Percentiles rank a stretch among this genome's conserved stretches.
phyloP scores from a whole-genome alignment of 345 rosid species.

The Lepidium aucheri region DNA sequence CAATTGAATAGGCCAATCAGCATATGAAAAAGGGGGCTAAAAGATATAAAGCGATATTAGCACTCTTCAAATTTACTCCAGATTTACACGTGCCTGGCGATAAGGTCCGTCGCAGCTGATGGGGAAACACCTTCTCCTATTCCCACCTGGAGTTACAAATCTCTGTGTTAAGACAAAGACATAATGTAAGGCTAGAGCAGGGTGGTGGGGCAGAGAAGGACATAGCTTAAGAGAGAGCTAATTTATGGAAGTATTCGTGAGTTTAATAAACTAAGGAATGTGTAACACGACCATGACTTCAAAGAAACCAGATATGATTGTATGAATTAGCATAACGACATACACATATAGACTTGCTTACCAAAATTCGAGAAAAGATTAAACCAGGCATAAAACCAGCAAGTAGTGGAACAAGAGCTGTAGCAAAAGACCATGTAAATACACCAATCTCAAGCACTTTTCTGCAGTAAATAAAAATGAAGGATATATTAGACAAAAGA shows the following conservation, averaged over 20 bases:
- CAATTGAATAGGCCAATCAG: conserved; percentile 15
- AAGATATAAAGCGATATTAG: neutral
- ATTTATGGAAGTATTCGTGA: neutral
- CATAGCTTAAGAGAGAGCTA: neutral
- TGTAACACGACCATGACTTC: neutral
- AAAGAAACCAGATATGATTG: neutral
- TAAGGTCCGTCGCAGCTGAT: conserved; percentile 95
- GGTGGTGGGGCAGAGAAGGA: neutral
- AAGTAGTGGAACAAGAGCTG: conserved; percentile 69
- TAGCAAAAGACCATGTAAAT: conserved; percentile 78
- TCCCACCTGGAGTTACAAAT: conserved; percentile 66
- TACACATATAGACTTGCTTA: conserved; percentile 16
- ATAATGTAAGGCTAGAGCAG: conserved; percentile 29
- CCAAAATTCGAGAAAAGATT: conserved; percentile 71
- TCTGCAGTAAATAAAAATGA: conserved; percentile 34
- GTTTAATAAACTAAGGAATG: neutral
- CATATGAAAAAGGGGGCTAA: neutral
- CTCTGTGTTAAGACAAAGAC: conserved; percentile 27
- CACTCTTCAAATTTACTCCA: conserved; percentile 16
- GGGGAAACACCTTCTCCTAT: conserved; percentile 99
- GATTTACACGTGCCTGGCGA: conserved; percentile 75
- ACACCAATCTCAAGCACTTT: conserved; percentile 83
- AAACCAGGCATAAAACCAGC: conserved; percentile 95
- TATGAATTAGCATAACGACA: neutral
- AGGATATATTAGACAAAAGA: neutral